These are phyloP conservation scores for Perkinsus olseni DNA, from an alignment of 169 alveolate species.

Conservation along the genomic window DNA sequence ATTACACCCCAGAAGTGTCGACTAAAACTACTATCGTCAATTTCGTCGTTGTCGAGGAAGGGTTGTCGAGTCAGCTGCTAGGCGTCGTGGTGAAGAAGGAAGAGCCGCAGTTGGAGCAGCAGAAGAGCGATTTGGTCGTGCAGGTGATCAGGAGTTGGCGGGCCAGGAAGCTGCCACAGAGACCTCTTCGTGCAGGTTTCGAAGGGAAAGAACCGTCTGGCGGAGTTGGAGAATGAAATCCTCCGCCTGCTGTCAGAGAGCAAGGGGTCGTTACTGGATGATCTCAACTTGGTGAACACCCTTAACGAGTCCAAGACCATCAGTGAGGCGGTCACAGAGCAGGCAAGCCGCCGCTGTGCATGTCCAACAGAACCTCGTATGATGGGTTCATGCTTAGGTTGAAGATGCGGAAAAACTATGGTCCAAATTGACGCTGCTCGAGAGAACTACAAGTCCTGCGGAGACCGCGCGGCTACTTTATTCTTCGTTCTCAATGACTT, in stretches of 20 bases:
- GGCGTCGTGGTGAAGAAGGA: conserved; percentile 78
- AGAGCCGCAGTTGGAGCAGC: conserved; percentile 76
- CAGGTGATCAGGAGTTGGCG: conserved; percentile 12
- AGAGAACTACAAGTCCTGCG: conserved; percentile 81
- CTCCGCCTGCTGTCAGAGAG: conserved; percentile 72
- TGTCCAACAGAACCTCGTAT: not conserved
- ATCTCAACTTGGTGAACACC: conserved; percentile 74
- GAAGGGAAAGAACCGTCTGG: conserved; percentile 68
- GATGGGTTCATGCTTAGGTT: not conserved
- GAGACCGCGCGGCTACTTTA: conserved; percentile 75
- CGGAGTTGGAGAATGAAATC: conserved; percentile 82
- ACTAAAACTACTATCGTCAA: conserved; percentile 80
- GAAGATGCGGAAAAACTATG: conserved; percentile 48
- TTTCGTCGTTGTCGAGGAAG: conserved; percentile 83
- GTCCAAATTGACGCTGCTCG: conserved; percentile 64
- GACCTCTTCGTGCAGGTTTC: conserved; percentile 75
- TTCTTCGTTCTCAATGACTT: conserved; percentile 82
- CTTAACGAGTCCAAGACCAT: conserved; percentile 65
- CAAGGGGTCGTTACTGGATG: conserved; percentile 80
- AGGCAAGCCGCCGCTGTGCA: not conserved
- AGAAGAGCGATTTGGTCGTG: conserved; percentile 72
- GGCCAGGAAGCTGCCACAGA: conserved; percentile 34
- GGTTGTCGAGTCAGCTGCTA: conserved; percentile 71
- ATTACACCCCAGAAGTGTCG: conserved; percentile 85
- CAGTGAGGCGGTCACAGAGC: conserved; percentile 40